Conservation (phyloP, 164 flowering plant species). For the Saururus chinensis region DNA sequence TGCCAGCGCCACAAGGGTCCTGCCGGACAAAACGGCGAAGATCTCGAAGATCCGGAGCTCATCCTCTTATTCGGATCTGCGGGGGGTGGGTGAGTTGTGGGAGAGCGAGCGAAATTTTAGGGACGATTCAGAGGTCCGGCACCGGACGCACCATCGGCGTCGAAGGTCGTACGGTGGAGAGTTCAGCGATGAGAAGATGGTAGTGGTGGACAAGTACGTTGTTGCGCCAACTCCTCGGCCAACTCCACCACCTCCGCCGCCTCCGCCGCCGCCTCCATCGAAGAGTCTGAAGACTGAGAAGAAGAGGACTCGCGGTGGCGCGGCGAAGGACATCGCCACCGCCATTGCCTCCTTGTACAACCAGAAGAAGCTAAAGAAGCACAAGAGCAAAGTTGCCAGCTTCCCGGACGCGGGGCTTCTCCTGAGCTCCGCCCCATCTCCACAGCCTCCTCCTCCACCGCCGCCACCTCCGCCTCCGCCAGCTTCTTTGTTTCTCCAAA, state of each 20-base stretch:
- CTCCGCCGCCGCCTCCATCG: constrained; percentile 7
- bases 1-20: background rate
- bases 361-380: constrained; percentile 44
- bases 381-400: constrained; percentile 25
- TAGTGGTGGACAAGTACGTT: background rate
- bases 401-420: background rate
- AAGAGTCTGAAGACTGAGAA: constrained; percentile 7
- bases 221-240: constrained; percentile 3
- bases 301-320: constrained; percentile 34
- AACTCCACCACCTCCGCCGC: constrained; percentile 13
- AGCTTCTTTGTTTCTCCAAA: constrained; percentile 15
- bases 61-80: background rate
- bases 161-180: constrained; percentile 4
- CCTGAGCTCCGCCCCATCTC: constrained; percentile 5
- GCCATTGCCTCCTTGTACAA: constrained; percentile 49
- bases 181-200: background rate
- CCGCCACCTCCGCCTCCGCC: constrained; percentile 43
- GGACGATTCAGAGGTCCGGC: constrained; percentile 1
- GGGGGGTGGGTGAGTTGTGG: background rate
- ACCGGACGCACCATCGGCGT: constrained; percentile 13
- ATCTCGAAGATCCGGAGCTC: background rate
- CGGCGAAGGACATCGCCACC: constrained; percentile 52
- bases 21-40: constrained; percentile 12
- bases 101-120: background rate
- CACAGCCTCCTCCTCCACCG: constrained; percentile 23